Base-by-base conservation (phyloP, 2,329 filamentous ascomycete genomes). In the Diaporthe australafricana region DNA sequence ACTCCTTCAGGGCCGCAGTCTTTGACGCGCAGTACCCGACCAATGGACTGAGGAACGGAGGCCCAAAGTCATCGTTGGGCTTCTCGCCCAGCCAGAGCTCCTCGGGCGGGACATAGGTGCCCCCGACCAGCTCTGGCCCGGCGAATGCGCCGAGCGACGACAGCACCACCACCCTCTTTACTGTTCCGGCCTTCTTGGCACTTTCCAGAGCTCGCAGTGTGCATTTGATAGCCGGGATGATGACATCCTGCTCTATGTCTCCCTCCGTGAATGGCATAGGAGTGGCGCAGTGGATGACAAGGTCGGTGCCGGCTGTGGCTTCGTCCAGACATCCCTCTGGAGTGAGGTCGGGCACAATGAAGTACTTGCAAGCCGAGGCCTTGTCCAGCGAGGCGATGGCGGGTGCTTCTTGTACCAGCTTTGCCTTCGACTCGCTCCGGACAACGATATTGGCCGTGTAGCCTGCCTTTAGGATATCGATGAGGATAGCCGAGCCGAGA, bases 401-500 rank as follows among this genome's bases (percentile, higher is more conserved):
- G 4, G 68, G 62, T 32, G 53, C 53, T 57, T 70, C 57, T n/a
- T 62, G 62, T 27, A 74, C 35, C n/a, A 16, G 30, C 32, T 66
- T 72, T 48, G 63, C 68, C 42, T 74, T 74, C 22, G 32, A 47
- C n/a, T 68, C 55, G 56, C 53, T 74, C 47, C 71, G 65, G n/a
- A 73, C 68, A 17, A 38, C 72, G 42, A 74, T 70, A 32, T 72
- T 65, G 17, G 38, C 72, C 14, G 45, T 67, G 47, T 70, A 70
- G 14, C 70, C 72, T 22, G 71, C 45, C 62, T 74, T 65, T 12
- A 78, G 66, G 5, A 77, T 72, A 32, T 75, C 71, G 52, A 75
- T 69, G 47, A 78, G 74, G n/a, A 78, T 60, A 25, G 77, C 55
- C 12, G 74, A 73, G 30, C 74, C 77, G 2, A 78, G 71, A 30